Evolutionary conservation across 257 asterid species (phyloP), one percentile per base, ranked within the genome.

Genomic region (Coffea canephora): DNA sequence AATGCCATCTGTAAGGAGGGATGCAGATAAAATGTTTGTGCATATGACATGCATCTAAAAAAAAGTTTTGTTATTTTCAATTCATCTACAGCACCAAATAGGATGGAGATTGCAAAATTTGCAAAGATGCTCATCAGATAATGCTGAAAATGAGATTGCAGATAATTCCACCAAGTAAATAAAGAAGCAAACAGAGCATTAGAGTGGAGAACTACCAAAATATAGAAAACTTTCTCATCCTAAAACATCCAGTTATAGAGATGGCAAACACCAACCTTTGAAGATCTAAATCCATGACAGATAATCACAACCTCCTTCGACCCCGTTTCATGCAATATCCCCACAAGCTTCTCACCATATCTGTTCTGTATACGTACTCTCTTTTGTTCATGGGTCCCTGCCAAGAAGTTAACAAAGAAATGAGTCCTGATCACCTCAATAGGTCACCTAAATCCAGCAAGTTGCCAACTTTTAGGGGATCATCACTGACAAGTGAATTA

Each of bases 231-330:
- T 64, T 73, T 64, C 45, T 34, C 57, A 46, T 25, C 59, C 57
- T 19, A 71, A 50, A n/a, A 70, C 13, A 79, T 52, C 50, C 74
- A 50, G 27, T 6, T 25, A 31, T 16, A 61, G 43, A 45, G 78
- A 85, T 79, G 74, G n/a, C 18, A 76, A 49, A 57, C 16, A 79
- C 86, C 31, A 64, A 95, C 98, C 99, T 95, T 95, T 41, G 94
- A 83, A 79, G 99, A 95, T 75, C 88, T 88, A 84, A 95, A 95
- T 81, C 99, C 99, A 78, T 93, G 99, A 82, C 96, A 93, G 78
- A 95, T 84, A 74, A 93, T 80, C 52, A 95, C 98, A 71, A 95
- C 93, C 88, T 93, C 94, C 31, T 25, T 82, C 39, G 97, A 89
- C 55, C 93, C 88, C 14, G 91, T 91, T 77, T 89, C 97, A 73